Conservation (phyloP, 768 basidiomycete species). For the Agaricus sinodeliciosus region DNA sequence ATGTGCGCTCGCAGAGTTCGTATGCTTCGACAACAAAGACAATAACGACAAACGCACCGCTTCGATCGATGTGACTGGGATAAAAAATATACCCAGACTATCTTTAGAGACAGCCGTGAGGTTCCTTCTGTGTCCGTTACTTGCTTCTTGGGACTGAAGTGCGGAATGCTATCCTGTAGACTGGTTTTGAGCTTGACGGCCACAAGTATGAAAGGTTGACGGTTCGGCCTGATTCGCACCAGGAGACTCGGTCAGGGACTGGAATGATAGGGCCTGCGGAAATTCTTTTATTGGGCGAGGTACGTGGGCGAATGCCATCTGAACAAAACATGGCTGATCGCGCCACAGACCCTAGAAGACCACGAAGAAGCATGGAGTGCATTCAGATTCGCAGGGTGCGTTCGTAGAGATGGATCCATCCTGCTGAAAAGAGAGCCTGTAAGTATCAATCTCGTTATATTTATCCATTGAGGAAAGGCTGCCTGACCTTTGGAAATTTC, state of each 20-base stretch:
- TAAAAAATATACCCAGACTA: not conserved
- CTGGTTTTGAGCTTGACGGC: slow-evolving; percentile 7
- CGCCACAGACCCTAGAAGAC: slow-evolving; percentile 40
- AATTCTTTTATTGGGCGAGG: slow-evolving; percentile 35
- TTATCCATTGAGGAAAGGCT: not conserved
- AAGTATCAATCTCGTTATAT: slow-evolving; percentile 16
- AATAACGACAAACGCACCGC: slow-evolving; percentile 8
- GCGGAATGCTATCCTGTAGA: not conserved
- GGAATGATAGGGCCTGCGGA: slow-evolving; percentile 20
- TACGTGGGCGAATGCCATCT: slow-evolving; percentile 17
- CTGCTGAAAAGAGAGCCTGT: slow-evolving; percentile 58
- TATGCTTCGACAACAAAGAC: slow-evolving; percentile 10
- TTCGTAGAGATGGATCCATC: slow-evolving; percentile 54
- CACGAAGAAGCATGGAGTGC: slow-evolving; percentile 64
- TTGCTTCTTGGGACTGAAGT: not conserved
- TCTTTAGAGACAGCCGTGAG: slow-evolving; percentile 1
- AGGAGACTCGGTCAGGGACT: not conserved
- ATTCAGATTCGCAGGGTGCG: slow-evolving; percentile 52
- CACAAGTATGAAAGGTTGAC: slow-evolving; percentile 12
- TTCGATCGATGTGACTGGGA: not conserved
- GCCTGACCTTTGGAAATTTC: slow-evolving; percentile 6
- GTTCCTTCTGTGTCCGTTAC: not conserved
- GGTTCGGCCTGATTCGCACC: slow-evolving; percentile 3
- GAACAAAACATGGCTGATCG: slow-evolving; percentile 11
- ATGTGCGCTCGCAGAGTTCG: slow-evolving; percentile 17